Evolutionary conservation across 257 asterid species (phyloP).

Genomic region (Echites panduratus): DNA sequence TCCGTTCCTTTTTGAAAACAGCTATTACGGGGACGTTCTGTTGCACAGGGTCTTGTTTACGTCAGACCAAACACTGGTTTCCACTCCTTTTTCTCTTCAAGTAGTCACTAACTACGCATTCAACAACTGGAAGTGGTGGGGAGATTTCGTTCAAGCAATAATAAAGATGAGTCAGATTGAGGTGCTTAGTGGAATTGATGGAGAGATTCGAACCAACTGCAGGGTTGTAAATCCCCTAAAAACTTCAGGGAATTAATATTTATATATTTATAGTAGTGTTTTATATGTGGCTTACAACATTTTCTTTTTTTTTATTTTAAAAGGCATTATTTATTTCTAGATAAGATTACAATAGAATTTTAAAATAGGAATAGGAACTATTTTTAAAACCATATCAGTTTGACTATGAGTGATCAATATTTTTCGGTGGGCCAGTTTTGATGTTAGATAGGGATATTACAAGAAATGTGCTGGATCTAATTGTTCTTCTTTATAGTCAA

Average conservation of each 20-base stretch:
- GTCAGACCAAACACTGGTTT: constrained; percentile 40
- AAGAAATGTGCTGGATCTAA: no score
- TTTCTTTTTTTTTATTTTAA: no score
- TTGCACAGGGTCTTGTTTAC: constrained; percentile 28
- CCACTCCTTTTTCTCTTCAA: constrained; percentile 23
- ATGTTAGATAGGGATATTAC: no score
- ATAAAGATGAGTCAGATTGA: constrained; percentile 49
- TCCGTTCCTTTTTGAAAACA: constrained; percentile 23
- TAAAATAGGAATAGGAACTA: no score
- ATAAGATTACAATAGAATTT: no score
- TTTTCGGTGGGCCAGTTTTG: no score
- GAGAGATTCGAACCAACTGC: constrained; percentile 18
- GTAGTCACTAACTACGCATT: constrained; percentile 36
- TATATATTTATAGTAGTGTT: no score
- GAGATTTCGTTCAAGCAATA: constrained; percentile 46
- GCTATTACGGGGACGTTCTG: constrained; percentile 26
- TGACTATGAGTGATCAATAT: no score
- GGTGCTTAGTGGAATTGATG: constrained; percentile 25
- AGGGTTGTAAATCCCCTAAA: not conserved
- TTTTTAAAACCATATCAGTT: no score
- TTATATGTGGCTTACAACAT: no score
- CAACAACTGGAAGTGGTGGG: constrained; percentile 27
- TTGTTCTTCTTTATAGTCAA: no score
- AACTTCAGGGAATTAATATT: not conserved
- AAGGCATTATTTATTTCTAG: no score